Conservation (phyloP, 2,329 filamentous ascomycete species). For the Microdochium bolleyi region DNA sequence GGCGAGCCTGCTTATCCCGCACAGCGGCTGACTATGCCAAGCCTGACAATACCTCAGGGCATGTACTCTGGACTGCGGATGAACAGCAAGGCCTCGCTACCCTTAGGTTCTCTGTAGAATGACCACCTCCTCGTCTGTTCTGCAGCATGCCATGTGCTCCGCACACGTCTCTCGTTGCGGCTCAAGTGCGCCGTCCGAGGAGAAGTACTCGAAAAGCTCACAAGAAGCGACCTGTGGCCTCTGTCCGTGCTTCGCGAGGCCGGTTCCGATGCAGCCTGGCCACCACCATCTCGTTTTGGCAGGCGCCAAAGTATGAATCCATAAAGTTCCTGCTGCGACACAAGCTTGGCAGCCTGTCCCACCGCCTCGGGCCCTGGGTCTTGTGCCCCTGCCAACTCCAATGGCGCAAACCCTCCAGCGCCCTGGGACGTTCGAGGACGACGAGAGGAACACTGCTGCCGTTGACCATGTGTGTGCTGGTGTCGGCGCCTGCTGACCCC, state of each 20-base stretch:
- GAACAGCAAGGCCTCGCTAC: too few species aligned
- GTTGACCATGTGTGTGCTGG: neutral
- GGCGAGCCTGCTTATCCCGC: neutral
- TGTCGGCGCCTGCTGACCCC: neutral
- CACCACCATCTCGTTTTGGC: neutral
- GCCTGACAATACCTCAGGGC: too few species aligned
- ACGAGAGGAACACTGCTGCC: neutral
- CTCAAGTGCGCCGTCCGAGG: too few species aligned
- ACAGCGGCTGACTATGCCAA: neutral
- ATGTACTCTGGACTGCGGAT: too few species aligned
- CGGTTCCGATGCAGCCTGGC: neutral
- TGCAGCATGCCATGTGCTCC: too few species aligned
- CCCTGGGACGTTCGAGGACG: neutral
- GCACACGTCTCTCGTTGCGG: too few species aligned
- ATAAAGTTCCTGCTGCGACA: neutral
- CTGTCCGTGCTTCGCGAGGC: neutral
- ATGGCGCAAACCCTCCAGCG: neutral
- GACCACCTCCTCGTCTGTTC: too few species aligned
- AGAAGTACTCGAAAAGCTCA: too few species aligned
- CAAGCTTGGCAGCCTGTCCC: neutral
- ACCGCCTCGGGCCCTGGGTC: neutral
- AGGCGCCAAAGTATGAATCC: neutral
- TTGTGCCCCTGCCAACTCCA: neutral
- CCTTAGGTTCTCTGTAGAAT: too few species aligned
- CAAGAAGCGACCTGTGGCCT: too few species aligned